These are phyloP conservation scores for Ophiocordyceps camponoti-floridani DNA, from an alignment of 2,329 filamentous ascomycete species.

Conservation along the genomic window DNA sequence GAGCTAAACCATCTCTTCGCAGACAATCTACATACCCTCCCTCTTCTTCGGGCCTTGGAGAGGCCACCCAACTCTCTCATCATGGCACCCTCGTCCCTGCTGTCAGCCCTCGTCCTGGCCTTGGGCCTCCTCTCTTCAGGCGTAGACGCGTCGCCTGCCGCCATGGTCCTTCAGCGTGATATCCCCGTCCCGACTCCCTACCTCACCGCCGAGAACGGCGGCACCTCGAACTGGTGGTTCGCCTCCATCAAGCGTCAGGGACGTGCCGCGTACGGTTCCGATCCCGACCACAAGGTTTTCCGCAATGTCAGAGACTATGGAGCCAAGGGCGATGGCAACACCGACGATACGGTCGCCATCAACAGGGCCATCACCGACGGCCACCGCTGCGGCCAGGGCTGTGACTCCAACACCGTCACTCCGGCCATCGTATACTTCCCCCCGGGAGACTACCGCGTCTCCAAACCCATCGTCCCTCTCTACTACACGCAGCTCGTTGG, in stretches of 20 bases:
- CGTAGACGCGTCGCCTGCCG: too few species aligned
- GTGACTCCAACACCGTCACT: slow-evolving; percentile 66
- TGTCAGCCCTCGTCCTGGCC: slow-evolving; percentile 24
- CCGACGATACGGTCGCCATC: slow-evolving; percentile 1
- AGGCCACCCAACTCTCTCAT: too few species aligned
- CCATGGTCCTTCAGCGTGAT: too few species aligned
- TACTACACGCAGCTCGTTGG: slow-evolving; percentile 93
- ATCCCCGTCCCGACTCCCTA: slow-evolving; percentile 2
- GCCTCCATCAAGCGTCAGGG: slow-evolving; percentile 52
- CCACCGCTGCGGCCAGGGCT: slow-evolving; percentile 26
- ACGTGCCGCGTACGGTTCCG: slow-evolving; percentile 35
- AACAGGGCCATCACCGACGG: background rate
- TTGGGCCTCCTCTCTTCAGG: slow-evolving; percentile 20
- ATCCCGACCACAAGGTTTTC: slow-evolving; percentile 44
- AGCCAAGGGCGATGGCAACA: background rate
- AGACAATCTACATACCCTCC: too few species aligned
- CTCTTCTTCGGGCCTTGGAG: too few species aligned
- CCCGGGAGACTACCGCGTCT: slow-evolving; percentile 68
- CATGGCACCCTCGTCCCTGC: slow-evolving; percentile 25
- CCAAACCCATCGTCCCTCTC: slow-evolving; percentile 59
- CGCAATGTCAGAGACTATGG: background rate
- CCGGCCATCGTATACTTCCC: slow-evolving; percentile 89
- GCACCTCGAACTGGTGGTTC: slow-evolving; percentile 50
- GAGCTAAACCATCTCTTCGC: too few species aligned
- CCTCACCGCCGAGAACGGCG: background rate